These are phyloP conservation scores for Tetrahymena thermophila DNA, from an alignment of 73 alveolate species.

Conservation along the genomic window DNA sequence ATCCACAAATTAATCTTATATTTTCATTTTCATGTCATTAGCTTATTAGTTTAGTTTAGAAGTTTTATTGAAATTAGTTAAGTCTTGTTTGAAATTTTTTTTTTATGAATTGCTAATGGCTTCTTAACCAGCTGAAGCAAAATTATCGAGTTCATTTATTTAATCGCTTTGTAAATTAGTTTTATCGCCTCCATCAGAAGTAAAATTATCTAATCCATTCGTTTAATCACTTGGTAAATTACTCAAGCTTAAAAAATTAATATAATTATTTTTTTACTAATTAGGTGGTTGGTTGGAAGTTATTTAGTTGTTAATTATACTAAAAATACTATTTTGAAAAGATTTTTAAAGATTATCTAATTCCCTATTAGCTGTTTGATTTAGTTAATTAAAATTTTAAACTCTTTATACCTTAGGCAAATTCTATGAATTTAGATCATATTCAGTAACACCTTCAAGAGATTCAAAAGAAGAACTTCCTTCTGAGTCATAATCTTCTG, in stretches of 20 bases:
- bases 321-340: background rate
- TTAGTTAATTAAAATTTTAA: background rate
- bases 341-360: background rate
- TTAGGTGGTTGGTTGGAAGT: background rate
- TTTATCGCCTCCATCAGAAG: background rate
- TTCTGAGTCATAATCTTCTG: background rate
- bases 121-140: background rate
- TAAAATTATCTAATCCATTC: background rate
- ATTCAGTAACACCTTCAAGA: background rate
- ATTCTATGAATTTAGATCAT: background rate
- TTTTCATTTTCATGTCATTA: background rate
- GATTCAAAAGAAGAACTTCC: background rate
- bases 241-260: background rate
- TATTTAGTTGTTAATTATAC: background rate
- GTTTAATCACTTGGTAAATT: background rate
- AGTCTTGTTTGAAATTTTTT: background rate
- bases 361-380: background rate
- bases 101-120: background rate
- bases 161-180: background rate
- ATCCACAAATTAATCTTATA: background rate
- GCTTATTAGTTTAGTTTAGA: background rate
- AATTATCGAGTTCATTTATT: background rate
- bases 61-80: background rate
- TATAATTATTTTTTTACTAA: background rate
- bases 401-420: background rate